Conservation (phyloP, 208 protist genomes). For the Wallacemonas sp. region DNA sequence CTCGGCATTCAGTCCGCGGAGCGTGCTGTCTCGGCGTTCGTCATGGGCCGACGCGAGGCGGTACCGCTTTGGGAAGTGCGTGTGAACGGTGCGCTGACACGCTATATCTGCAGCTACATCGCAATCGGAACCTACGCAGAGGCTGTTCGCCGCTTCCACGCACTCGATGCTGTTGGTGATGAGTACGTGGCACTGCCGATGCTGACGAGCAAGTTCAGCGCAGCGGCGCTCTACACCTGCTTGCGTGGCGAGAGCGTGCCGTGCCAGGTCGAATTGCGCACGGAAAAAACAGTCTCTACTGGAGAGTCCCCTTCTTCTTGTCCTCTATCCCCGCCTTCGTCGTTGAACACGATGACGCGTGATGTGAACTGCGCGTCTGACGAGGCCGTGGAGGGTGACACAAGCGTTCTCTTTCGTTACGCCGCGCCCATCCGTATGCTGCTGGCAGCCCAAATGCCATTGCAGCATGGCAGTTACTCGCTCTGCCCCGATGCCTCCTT, state of each 20-base stretch:
- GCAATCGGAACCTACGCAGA: constrained; percentile 59
- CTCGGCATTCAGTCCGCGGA: constrained; percentile 64
- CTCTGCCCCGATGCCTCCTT: constrained; percentile 66
- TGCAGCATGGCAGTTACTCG: constrained; percentile 66
- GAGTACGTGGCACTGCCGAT: constrained; percentile 60
- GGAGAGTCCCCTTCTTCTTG: too few relatives aligned
- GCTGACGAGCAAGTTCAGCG: constrained; percentile 31
- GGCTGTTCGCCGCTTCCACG: constrained; percentile 46
- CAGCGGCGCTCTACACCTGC: constrained; percentile 61
- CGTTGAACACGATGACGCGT: too few relatives aligned
- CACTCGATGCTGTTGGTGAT: constrained; percentile 45
- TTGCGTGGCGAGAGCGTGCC: constrained; percentile 26
- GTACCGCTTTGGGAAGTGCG: constrained; percentile 77
- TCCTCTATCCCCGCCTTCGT: too few relatives aligned
- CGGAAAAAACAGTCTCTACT: too few relatives aligned
- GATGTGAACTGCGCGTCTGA: too few relatives aligned
- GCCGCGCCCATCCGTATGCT: constrained; percentile 43
- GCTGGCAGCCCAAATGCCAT: constrained; percentile 72
- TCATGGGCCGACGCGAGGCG: constrained; percentile 43
- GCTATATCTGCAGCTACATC: constrained; percentile 73
- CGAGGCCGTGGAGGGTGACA: background rate
- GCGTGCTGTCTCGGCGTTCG: constrained; percentile 63
- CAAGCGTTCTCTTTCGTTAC: background rate
- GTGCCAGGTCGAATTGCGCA: constrained; percentile 28
- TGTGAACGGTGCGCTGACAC: constrained; percentile 30